phyloP scores from a whole-genome alignment of 805 yeast species.

The Zygotorulaspora sp. region DNA sequence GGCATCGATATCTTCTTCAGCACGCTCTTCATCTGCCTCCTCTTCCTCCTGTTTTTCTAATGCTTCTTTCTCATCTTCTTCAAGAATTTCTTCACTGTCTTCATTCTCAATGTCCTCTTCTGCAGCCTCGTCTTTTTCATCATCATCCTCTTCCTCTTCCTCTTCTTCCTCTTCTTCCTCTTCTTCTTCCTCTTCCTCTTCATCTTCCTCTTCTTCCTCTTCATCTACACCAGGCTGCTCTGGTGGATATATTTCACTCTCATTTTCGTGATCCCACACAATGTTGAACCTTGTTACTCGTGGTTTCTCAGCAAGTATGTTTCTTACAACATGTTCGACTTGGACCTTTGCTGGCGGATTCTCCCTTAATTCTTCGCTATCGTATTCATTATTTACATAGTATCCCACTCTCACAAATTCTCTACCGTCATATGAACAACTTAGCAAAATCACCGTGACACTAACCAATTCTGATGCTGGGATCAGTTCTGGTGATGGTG shows the following conservation, averaged over 20 bases:
- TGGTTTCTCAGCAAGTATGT: slow-evolving; percentile 94
- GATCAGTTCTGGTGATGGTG: slow-evolving; percentile 92
- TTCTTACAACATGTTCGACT: slow-evolving; percentile 89
- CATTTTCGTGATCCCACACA: slow-evolving; percentile 85
- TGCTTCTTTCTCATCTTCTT: slow-evolving; percentile 35
- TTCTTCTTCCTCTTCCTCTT: slow-evolving; percentile 53
- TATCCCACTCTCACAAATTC: slow-evolving; percentile 97
- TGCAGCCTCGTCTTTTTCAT: slow-evolving; percentile 40
- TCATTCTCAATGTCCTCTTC: slow-evolving; percentile 41
- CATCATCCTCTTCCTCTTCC: slow-evolving; percentile 46
- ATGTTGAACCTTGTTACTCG: slow-evolving; percentile 95
- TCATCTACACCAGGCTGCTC: slow-evolving; percentile 64
- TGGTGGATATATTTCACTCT: slow-evolving; percentile 69
- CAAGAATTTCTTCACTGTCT: slow-evolving; percentile 40
- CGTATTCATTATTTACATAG: slow-evolving; percentile 96
- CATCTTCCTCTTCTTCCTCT: slow-evolving; percentile 63
- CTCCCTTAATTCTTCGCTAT: slow-evolving; percentile 85
- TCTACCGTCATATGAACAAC: slow-evolving; percentile 88
- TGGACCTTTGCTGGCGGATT: slow-evolving; percentile 92
- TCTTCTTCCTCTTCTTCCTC: slow-evolving; percentile 45
- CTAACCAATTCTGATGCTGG: slow-evolving; percentile 95
- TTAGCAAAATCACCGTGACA: slow-evolving; percentile 87
- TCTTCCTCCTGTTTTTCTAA: slow-evolving; percentile 34
- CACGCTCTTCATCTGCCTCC: slow-evolving; percentile 30
- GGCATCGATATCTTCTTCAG: slow-evolving; percentile 40